These are phyloP conservation scores for Aspergillus aculeatinus DNA, from an alignment of 2,329 filamentous ascomycete genomes.

Conservation along the genomic window DNA sequence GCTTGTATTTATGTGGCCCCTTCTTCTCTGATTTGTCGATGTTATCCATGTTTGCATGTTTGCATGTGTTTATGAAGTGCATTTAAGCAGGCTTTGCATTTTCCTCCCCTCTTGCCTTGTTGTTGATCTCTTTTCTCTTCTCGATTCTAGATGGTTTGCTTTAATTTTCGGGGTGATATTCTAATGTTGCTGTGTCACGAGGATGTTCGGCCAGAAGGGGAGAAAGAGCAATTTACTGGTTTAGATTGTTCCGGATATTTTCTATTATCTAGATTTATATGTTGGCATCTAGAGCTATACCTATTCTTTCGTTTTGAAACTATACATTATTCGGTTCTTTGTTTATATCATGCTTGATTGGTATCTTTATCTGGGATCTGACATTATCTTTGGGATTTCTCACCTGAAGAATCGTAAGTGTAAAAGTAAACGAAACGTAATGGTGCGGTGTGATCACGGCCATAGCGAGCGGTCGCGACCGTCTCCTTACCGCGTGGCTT, in stretches of 20 bases:
- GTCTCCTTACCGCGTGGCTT: too few species aligned
- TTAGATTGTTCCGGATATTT: neutral
- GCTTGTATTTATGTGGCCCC: neutral
- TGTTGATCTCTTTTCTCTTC: neutral
- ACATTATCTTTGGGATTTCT: too few species aligned
- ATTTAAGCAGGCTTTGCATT: neutral
- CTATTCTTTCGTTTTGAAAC: too few species aligned
- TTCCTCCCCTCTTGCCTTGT: neutral
- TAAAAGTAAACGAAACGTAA: too few species aligned
- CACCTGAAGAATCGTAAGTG: too few species aligned
- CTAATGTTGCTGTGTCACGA: neutral
- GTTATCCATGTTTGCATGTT: neutral
- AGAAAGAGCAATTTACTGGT: neutral
- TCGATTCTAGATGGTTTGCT: neutral
- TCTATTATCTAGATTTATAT: too few species aligned
- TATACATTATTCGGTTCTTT: too few species aligned
- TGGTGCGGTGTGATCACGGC: too few species aligned
- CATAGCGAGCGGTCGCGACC: too few species aligned
- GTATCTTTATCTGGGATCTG: too few species aligned
- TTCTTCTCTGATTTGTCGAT: neutral
- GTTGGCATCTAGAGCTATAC: too few species aligned
- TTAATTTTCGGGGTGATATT: neutral
- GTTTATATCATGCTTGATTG: too few species aligned
- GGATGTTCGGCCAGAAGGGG: neutral
- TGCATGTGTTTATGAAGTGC: neutral